Conservation (phyloP, 768 basidiomycete genomes). For the Phylloporus sp. region DNA sequence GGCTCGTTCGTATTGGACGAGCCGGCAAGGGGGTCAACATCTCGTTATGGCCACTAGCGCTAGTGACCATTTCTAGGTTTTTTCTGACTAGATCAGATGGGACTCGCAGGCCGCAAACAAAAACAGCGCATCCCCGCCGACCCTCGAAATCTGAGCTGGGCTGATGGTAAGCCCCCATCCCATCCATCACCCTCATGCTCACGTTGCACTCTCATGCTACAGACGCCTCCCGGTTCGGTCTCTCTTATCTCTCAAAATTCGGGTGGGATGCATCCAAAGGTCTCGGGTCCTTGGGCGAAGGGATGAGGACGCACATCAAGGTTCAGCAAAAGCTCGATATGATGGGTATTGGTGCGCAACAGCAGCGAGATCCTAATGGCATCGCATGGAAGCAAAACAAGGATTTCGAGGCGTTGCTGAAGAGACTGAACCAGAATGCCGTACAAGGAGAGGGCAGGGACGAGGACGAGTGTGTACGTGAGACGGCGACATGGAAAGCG, state of each 20-base stretch:
- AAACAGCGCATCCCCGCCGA: conserved; percentile 80
- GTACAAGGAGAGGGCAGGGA: conserved; percentile 13
- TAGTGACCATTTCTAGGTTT: too few species aligned
- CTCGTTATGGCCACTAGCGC: too few species aligned
- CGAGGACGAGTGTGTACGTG: background rate
- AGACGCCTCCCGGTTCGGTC: conserved; percentile 84
- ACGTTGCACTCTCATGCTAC: background rate
- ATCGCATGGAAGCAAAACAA: conserved; percentile 84
- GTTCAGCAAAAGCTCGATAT: conserved; percentile 80
- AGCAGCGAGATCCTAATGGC: conserved; percentile 60
- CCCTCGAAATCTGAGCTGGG: conserved; percentile 80
- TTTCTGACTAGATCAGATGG: conserved; percentile 48
- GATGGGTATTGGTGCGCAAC: conserved; percentile 78
- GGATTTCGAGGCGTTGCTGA: conserved; percentile 73
- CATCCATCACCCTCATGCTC: background rate
- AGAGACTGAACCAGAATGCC: conserved; percentile 51
- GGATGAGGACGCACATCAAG: conserved; percentile 66
- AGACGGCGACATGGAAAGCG: conserved; percentile 12
- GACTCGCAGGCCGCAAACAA: conserved; percentile 67
- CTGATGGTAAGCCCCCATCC: conserved; percentile 53
- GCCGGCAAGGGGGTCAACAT: too few species aligned
- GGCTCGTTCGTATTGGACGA: too few species aligned
- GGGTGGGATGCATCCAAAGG: conserved; percentile 80
- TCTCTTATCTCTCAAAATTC: conserved; percentile 77
- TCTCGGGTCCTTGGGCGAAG: conserved; percentile 66